Conservation (phyloP, 306 rosid genomes). For the Datisca glomerata region DNA sequence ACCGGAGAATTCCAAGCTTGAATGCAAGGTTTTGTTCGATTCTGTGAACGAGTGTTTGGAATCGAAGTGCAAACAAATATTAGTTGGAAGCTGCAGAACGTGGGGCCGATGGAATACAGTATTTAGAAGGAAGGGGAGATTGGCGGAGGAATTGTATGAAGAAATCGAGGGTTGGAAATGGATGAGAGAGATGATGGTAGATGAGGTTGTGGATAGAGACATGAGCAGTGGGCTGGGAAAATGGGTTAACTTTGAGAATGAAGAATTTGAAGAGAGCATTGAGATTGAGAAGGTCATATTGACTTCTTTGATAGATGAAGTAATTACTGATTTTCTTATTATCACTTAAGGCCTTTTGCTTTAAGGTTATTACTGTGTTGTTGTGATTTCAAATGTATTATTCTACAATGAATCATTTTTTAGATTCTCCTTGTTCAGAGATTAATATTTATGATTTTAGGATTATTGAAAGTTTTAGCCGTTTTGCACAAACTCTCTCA, state of each 20-base stretch:
- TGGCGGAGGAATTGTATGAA: conserved; percentile 47
- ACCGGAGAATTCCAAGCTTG: conserved; percentile 29
- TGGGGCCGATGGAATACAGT: conserved; percentile 34
- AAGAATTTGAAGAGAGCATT: conserved; percentile 51
- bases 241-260: conserved; percentile 62
- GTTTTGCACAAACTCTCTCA: too few species aligned
- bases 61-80: conserved; percentile 25
- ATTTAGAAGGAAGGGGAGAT: conserved; percentile 26
- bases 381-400: too few species aligned
- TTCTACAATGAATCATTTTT: too few species aligned
- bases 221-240: conserved; percentile 65
- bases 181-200: conserved; percentile 55
- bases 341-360: too few species aligned
- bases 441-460: too few species aligned
- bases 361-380: too few species aligned
- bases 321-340: conserved; percentile 51
- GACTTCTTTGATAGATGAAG: conserved; percentile 40
- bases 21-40: conserved; percentile 54
- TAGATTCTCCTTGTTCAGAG: too few species aligned
- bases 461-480: too few species aligned
- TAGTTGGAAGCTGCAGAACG: conserved; percentile 36
- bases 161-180: conserved; percentile 46
- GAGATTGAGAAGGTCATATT: conserved; percentile 46
- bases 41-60: conserved; percentile 44
- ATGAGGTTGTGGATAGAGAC: conserved; percentile 63